Base-by-base conservation (phyloP, 768 basidiomycete genomes). In the Suillus ampliporus region DNA sequence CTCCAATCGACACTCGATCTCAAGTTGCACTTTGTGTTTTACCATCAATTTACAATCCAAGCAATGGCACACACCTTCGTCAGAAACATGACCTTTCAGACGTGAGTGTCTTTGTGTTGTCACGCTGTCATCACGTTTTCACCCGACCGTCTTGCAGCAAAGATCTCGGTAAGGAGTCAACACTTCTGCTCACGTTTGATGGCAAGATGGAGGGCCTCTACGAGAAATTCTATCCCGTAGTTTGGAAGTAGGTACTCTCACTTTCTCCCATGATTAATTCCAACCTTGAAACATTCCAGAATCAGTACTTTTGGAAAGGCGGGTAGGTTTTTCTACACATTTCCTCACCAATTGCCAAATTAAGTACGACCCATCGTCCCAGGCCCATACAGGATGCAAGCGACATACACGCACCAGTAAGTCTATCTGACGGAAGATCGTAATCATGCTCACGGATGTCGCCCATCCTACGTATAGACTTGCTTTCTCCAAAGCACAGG, bases 81-180 rank as follows among this genome's bases (percentile, higher is more conserved):
- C 17, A 56, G 53, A 38, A 38, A 56, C 37, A 15, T 53, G 21
- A 53, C 52, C 37, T 56, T 56, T 19, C 38, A 56, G 38, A 26
- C 23, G 54, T 56, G 23, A 56, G 54, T 19, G 17, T 13, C 10
- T 28, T 40, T 40, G 38, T 17, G 6, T 17, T 56, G 17, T 40
- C 9, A 2, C 10, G 5, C 28, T 51, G 50, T 19, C 10, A 23
- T 38, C 37, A 26, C 35, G 6, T 8, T 14, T 21, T 52, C 4
- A 41, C 40, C 17, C 3, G 23, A 28, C 10, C 38, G 10, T 40
- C 38, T 28, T 35, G 54, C 23, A 56, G 54, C 10, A 28, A 56
- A 3, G 23, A 28, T 38, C 38, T 56, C 23, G 38, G 54, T 14
- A 19, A 19, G 19, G 37, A 56, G 1, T 17, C 23, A 6, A 56